Base-by-base conservation (phyloP, 441 rosid species). In the Pelargonium australe region DNA sequence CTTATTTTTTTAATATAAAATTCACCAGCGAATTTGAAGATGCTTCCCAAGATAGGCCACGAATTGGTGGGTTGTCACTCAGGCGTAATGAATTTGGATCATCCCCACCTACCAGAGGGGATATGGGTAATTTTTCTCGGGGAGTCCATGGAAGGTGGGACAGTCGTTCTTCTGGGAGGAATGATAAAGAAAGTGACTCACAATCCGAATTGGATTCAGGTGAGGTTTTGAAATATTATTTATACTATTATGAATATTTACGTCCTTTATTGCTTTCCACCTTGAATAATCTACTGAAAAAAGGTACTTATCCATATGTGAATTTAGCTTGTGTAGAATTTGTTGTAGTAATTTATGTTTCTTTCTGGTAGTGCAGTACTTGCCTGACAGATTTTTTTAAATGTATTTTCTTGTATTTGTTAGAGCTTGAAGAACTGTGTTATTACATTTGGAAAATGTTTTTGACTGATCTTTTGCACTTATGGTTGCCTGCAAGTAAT, bases 41-140 rank as follows among this genome's bases (percentile, higher is more conserved):
- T 77, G 70, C 85, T 71, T 82, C 80, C 64, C 86, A 81, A 37
- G 98, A 92, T 67, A 85, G 84, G 43, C 84, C 64, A 67, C 88
- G 91, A 79, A 47, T 37, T 31, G 87, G 89, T 13, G 72, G 81
- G 78, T 85, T 85, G 66, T 76, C 86, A 10, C 76, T 72, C 65
- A 86, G 90, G 74, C 86, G 85, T 43, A 85, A 81, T 67, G 99
- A 95, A 67, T 87, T 86, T 82, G 81, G 95, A 65, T 92, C 98
- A 45, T 92, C 99, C 28, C 98, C 95, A 41, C 96, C 98, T 62
- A 85, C 81, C 64, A 84, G 90, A 81, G 98, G 92, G 75, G 98
- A 92, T 68, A 60, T 74, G 3, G 81, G 88, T 65, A 79, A 77
- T 70, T 81, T 79, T 73, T 81, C 85, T 41, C 79, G 88, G 73